Percentiles rank a stretch among this genome's conserved stretches.
Conservation (phyloP, 129 eudicot species). For the Centaurea solstitialis region DNA sequence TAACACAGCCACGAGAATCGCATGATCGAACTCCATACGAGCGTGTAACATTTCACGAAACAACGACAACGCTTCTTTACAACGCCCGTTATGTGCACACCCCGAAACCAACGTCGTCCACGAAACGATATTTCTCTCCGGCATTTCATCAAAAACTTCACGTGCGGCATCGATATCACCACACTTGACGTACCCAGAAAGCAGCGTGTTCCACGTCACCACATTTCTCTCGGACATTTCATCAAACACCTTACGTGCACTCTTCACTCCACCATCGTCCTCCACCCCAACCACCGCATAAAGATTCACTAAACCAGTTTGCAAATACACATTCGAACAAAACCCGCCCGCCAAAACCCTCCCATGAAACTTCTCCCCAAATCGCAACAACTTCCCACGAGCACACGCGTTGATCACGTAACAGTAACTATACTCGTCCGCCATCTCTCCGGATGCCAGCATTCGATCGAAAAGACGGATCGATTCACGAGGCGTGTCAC, state of each 20-base stretch:
- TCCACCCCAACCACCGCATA: constrained; percentile 40
- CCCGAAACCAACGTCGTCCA: constrained; percentile 74
- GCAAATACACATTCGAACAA: constrained; percentile 46
- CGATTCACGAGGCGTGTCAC: constrained; percentile 31
- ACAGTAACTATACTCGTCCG: constrained; percentile 60
- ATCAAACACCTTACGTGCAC: constrained; percentile 56
- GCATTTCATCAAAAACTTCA: constrained; percentile 54
- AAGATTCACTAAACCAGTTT: constrained; percentile 59
- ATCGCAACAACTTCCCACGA: constrained; percentile 39
- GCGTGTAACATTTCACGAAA: constrained; percentile 44
- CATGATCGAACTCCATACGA: constrained; percentile 53
- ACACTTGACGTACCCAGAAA: constrained; percentile 43
- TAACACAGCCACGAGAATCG: constrained; percentile 41
- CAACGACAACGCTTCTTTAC: constrained; percentile 48
- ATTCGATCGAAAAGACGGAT: constrained; percentile 40
- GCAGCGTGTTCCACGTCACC: constrained; percentile 64
- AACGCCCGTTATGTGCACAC: constrained; percentile 42
- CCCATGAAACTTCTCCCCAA: constrained; percentile 68
- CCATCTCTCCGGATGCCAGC: constrained; percentile 24
- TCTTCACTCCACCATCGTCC: constrained; percentile 9
- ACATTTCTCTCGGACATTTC: constrained; percentile 67
- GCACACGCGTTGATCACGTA: constrained; percentile 56
- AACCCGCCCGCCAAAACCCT: constrained; percentile 57
- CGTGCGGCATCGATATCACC: constrained; percentile 41
- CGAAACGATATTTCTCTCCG: constrained; percentile 59